Percentiles rank a stretch among this genome's conserved stretches.
Conservation (phyloP, 495 filamentous ascomycete genomes). For the Penicillium nucicola region DNA sequence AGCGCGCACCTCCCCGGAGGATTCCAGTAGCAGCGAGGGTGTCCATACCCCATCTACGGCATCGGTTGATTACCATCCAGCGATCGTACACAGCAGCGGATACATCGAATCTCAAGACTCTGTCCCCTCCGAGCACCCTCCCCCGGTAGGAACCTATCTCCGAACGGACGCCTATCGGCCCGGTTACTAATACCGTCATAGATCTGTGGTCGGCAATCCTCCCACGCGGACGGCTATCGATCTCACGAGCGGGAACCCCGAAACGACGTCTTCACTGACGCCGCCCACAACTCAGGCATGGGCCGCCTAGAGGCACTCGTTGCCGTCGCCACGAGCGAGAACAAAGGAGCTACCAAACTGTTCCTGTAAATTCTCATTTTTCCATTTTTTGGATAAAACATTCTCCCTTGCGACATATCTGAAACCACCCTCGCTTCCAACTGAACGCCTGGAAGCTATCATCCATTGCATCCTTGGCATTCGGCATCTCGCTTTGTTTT, state of each 20-base stretch:
- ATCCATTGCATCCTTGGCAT: conserved; percentile 2
- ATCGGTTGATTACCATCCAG: conserved; percentile 59
- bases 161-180: conserved; percentile 26
- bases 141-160: conserved; percentile 39
- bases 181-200: conserved; percentile 41
- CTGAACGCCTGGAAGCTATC: not conserved
- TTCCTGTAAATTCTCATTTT: conserved; percentile 30
- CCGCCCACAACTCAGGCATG: conserved; percentile 51
- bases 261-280: conserved; percentile 27
- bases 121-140: conserved; percentile 38
- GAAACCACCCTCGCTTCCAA: not conserved
- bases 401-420: not conserved
- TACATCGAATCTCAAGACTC: conserved; percentile 53
- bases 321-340: conserved; percentile 83
- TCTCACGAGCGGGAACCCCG: conserved; percentile 33
- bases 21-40: conserved; percentile 70
- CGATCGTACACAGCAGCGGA: conserved; percentile 63
- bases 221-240: conserved; percentile 34
- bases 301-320: conserved; percentile 78
- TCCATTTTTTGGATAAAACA: conserved; percentile 8
- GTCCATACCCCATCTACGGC: conserved; percentile 64
- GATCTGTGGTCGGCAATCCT: conserved; percentile 37
- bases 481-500: not conserved
- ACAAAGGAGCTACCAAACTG: conserved; percentile 53
- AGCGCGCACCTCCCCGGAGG: conserved; percentile 62